These are phyloP conservation scores for Trichoderma sp. DNA, from an alignment of 2,329 filamentous ascomycete genomes.

Conservation along the genomic window DNA sequence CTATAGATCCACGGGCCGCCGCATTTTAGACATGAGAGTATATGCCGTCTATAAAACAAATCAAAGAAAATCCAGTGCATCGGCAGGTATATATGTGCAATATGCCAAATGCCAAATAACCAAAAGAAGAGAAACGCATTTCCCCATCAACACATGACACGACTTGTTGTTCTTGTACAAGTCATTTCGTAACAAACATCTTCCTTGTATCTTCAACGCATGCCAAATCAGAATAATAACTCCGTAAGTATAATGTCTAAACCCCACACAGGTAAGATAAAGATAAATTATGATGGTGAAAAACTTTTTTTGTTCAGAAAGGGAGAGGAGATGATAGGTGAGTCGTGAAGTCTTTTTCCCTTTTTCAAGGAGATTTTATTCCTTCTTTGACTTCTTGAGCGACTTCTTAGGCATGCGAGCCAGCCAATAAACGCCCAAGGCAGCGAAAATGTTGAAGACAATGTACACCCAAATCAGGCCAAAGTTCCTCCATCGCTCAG, in stretches of 20 bases:
- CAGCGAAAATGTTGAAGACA: slow-evolving; percentile 60
- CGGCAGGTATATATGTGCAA: slow-evolving; percentile 22
- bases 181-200: slow-evolving; percentile 5
- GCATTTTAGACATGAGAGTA: background rate
- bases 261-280: slow-evolving; percentile 2
- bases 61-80: slow-evolving; percentile 10
- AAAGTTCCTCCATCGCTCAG: slow-evolving; percentile 69
- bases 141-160: slow-evolving; percentile 2
- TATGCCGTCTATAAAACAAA: slow-evolving; percentile 17
- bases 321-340: background rate
- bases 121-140: background rate
- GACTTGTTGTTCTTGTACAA: slow-evolving; percentile 3
- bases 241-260: slow-evolving; percentile 21
- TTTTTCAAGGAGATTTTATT: slow-evolving; percentile 24
- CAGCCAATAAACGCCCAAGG: slow-evolving; percentile 61
- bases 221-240: slow-evolving; percentile 1
- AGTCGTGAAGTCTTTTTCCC: background rate
- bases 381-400: slow-evolving; percentile 42
- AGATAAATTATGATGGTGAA: slow-evolving; percentile 14
- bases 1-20: background rate
- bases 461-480: slow-evolving; percentile 65
- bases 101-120: slow-evolving; percentile 19
- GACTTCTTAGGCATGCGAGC: slow-evolving; percentile 55
- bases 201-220: slow-evolving; percentile 1
- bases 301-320: slow-evolving; percentile 2